A percentile compares a stretch with the other conserved stretches of the same genome.
Conservation (phyloP, 192 early-diverging fungal species). For the Coemansia aciculifera region DNA sequence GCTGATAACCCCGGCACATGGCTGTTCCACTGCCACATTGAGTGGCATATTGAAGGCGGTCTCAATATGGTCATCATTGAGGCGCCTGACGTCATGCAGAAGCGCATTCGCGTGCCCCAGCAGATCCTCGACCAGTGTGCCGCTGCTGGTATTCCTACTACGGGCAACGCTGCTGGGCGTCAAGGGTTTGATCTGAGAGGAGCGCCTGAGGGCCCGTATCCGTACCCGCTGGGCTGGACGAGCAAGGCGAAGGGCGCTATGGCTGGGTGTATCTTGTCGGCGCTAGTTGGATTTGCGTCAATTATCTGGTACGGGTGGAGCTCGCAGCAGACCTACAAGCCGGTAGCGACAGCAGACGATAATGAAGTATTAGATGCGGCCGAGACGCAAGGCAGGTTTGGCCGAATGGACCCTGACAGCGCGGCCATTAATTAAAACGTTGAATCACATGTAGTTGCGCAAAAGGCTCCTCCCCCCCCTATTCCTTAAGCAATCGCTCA, state of each 20-base stretch:
- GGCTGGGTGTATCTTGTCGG: conserved; percentile 68
- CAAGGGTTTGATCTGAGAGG: conserved; percentile 65
- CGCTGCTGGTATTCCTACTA: conserved; percentile 56
- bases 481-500: background rate
- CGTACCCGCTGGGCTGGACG: conserved; percentile 62
- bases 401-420: too few species aligned
- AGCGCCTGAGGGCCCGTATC: conserved; percentile 53
- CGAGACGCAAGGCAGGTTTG: background rate
- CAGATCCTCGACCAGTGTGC: conserved; percentile 65
- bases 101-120: conserved; percentile 58
- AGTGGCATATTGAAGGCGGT: conserved; percentile 66
- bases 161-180: conserved; percentile 77
- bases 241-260: conserved; percentile 70
- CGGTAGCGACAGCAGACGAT: conserved; percentile 11
- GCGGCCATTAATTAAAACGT: background rate
- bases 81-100: conserved; percentile 66
- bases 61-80: conserved; percentile 70
- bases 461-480: background rate
- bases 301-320: conserved; percentile 74
- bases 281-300: conserved; percentile 70
- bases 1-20: conserved; percentile 82
- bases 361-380: background rate
- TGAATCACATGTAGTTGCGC: background rate
- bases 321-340: conserved; percentile 20
- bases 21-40: conserved; percentile 83